A percentile compares a stretch with the other conserved stretches of the same genome.
Evolutionary conservation across 768 basidiomycete species (phyloP).

Genomic region (Crassisporium funariophilum): DNA sequence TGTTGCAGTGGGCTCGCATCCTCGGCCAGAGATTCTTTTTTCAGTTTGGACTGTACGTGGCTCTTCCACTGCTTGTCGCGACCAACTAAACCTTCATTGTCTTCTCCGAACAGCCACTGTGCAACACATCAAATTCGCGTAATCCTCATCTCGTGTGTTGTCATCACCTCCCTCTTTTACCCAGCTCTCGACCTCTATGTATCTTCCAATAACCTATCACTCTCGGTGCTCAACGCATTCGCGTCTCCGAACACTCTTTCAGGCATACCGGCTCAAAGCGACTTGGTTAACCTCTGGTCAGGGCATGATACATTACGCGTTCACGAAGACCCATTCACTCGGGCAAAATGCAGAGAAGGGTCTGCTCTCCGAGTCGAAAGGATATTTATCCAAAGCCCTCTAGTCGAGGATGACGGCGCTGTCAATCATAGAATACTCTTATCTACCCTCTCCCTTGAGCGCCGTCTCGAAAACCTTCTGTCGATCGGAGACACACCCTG

Average conservation of each 20-base stretch:
- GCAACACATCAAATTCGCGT: slow-evolving; percentile 90
- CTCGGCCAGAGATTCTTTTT: slow-evolving; percentile 59
- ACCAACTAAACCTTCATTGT: slow-evolving; percentile 7
- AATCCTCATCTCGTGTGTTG: slow-evolving; percentile 83
- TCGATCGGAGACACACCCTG: slow-evolving; percentile 49
- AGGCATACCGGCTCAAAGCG: slow-evolving; percentile 55
- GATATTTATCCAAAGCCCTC: slow-evolving; percentile 64
- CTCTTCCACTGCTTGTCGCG: background rate
- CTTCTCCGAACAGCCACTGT: slow-evolving; percentile 61
- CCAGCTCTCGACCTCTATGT: slow-evolving; percentile 88
- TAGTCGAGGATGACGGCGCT: slow-evolving; percentile 49
- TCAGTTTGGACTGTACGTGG: slow-evolving; percentile 77
- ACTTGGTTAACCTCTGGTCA: slow-evolving; percentile 75
- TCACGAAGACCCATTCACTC: slow-evolving; percentile 69
- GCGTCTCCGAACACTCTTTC: slow-evolving; percentile 54
- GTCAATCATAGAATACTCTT: slow-evolving; percentile 64
- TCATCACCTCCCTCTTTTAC: slow-evolving; percentile 88
- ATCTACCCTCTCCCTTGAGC: slow-evolving; percentile 67
- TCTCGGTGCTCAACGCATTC: slow-evolving; percentile 67
- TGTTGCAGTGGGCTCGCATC: slow-evolving; percentile 42
- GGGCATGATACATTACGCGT: slow-evolving; percentile 62
- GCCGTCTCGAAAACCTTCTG: slow-evolving; percentile 47
- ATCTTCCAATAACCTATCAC: slow-evolving; percentile 67
- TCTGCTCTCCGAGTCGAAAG: slow-evolving; percentile 78
- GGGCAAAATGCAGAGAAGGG: slow-evolving; percentile 69